phyloP scores from a whole-genome alignment of 495 filamentous ascomycete genomes.

The Penicillium lividum region DNA sequence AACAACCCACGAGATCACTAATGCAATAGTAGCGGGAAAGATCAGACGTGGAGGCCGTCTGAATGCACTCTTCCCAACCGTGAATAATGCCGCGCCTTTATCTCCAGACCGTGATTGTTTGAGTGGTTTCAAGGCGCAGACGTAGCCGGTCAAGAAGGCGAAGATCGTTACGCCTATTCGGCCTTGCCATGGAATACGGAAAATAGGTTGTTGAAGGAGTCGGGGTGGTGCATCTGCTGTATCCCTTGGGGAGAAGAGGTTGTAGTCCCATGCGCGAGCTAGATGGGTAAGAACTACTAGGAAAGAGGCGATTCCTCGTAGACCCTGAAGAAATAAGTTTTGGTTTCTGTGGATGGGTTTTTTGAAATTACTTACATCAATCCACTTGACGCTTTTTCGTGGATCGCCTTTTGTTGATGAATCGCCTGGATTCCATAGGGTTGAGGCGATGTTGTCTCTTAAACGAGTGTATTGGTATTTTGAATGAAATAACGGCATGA shows the following conservation, averaged over 20 bases:
- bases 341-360: conserved; percentile 26
- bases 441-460: conserved; percentile 26
- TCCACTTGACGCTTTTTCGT: conserved; percentile 67
- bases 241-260: conserved; percentile 57
- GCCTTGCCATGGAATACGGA: conserved; percentile 66
- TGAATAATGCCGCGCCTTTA: conserved; percentile 50
- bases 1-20: conserved; percentile 59
- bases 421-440: conserved; percentile 33
- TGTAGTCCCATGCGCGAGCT: conserved; percentile 58
- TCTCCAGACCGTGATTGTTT: conserved; percentile 59
- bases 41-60: conserved; percentile 64
- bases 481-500: conserved; percentile 27
- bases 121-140: conserved; percentile 66
- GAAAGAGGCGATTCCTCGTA: conserved; percentile 65
- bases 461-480: conserved; percentile 37
- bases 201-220: conserved; percentile 59
- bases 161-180: conserved; percentile 68
- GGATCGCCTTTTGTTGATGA: conserved; percentile 40
- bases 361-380: conserved; percentile 55
- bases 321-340: conserved; percentile 45
- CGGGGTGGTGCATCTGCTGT: conserved; percentile 48
- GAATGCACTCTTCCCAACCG: conserved; percentile 63
- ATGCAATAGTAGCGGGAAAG: conserved; percentile 60
- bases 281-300: conserved; percentile 70
- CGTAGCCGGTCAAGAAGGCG: conserved; percentile 67